A percentile compares a stretch with the other conserved stretches of the same genome.
Evolutionary conservation across 805 yeast genomes (phyloP).

Genomic region (Schizosaccharomyces lindneri): DNA sequence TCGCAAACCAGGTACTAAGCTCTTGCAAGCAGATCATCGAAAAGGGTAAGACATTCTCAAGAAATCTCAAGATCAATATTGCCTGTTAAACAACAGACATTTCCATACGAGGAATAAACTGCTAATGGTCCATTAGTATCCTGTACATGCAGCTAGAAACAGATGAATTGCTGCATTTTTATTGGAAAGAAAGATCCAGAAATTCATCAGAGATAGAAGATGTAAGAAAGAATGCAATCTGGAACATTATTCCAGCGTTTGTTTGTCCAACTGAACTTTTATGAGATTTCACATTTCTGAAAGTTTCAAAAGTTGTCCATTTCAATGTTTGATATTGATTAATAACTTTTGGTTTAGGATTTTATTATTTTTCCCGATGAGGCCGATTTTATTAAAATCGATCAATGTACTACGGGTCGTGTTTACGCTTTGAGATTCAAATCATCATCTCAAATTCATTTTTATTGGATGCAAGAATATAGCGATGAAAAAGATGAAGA

Average conservation of each 20-base stretch:
- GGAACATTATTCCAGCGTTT: background rate
- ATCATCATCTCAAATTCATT: constrained; percentile 31
- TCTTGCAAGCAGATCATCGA: constrained; percentile 2
- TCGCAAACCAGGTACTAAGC: background rate
- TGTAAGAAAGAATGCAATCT: background rate
- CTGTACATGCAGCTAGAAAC: background rate
- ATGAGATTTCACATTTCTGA: background rate
- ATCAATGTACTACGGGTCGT: constrained; percentile 51
- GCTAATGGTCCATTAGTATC: background rate
- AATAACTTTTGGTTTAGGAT: constrained; percentile 15
- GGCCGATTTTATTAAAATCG: constrained; percentile 47
- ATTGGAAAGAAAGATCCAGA: constrained; percentile 1
- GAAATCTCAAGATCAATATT: background rate
- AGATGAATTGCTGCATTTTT: constrained; percentile 2
- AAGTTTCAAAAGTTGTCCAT: background rate
- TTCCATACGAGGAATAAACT: no score
- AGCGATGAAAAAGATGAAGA: constrained; percentile 32
- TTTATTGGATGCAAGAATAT: constrained; percentile 53
- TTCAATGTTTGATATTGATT: constrained; percentile 16
- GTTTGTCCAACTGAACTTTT: background rate
- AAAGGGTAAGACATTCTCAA: background rate
- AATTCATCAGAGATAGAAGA: constrained; percentile 1
- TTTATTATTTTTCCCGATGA: constrained; percentile 65
- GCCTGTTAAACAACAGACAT: background rate
- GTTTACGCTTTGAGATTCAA: constrained; percentile 43